Conservation (phyloP, 257 asterid species). For the Lycium barbarum region DNA sequence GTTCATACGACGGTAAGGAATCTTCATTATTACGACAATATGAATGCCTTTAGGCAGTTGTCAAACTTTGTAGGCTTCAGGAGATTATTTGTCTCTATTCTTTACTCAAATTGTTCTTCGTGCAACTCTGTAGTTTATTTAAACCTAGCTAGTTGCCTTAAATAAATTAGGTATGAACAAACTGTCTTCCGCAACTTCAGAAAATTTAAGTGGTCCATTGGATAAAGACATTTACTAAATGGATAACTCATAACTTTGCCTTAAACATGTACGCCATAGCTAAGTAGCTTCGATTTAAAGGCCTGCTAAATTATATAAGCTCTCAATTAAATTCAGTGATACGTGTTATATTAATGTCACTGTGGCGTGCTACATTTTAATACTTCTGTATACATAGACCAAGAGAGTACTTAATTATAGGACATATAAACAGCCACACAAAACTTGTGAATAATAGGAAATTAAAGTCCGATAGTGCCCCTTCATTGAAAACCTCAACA, state of each 20-base stretch:
- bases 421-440: neutral
- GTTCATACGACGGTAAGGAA: neutral
- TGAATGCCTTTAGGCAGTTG: neutral
- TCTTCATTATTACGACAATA: neutral
- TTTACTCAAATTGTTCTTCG: neutral
- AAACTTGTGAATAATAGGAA: neutral
- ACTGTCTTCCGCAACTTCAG: slow-evolving; percentile 1
- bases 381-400: neutral
- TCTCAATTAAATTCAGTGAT: neutral
- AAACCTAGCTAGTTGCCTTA: neutral
- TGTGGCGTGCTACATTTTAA: slow-evolving; percentile 11
- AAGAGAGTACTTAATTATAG: neutral
- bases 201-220: neutral
- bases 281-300: neutral
- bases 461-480: too few relatives aligned
- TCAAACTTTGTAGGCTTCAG: neutral
- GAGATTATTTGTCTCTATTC: neutral
- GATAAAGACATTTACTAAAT: slow-evolving; percentile 11
- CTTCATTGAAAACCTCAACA: neutral
- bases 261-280: slow-evolving; percentile 10
- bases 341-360: neutral
- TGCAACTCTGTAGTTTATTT: neutral
- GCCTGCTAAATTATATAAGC: neutral
- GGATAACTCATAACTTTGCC: neutral
- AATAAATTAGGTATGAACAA: neutral